A percentile compares a stretch with the other conserved stretches of the same genome.
Conservation (phyloP, 768 basidiomycete species). For the Termitomyces sp. region DNA sequence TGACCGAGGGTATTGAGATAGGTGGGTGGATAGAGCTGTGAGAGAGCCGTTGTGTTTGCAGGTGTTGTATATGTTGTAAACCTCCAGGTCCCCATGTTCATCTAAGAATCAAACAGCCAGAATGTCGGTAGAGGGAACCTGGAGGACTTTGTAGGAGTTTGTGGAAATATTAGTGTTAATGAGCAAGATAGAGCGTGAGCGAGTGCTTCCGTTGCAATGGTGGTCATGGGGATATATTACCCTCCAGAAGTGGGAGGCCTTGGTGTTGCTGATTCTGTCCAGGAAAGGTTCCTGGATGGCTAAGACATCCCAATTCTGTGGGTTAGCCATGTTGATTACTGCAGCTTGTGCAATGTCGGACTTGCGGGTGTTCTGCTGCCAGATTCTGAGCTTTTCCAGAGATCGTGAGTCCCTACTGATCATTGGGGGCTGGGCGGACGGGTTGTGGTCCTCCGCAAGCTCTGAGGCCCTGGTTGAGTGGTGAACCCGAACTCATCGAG, state of each 20-base stretch:
- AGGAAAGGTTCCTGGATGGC: not conserved
- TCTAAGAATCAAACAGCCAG: not conserved
- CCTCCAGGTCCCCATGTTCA: not conserved
- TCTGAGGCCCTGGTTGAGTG: too few relatives aligned
- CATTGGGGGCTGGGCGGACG: too few relatives aligned
- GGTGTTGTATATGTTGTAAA: not conserved
- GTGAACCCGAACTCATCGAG: too few relatives aligned
- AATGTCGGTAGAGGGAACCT: not conserved
- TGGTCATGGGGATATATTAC: not conserved
- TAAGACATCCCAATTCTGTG: too few relatives aligned
- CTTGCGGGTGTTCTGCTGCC: too few relatives aligned
- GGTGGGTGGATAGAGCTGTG: not conserved
- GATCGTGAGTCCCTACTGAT: too few relatives aligned
- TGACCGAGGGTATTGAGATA: not conserved
- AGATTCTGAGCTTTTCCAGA: too few relatives aligned
- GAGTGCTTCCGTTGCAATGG: not conserved
- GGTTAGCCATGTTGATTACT: too few relatives aligned
- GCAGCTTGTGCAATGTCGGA: too few relatives aligned
- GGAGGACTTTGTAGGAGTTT: not conserved
- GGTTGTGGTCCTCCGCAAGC: too few relatives aligned
- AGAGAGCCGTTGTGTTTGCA: not conserved
- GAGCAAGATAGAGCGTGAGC: not conserved
- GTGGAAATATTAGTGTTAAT: not conserved
- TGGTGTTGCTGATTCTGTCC: not conserved
- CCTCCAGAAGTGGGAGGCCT: not conserved